Conservation (phyloP, 2,329 filamentous ascomycete species). For the Cryphonectria nitschkei region DNA sequence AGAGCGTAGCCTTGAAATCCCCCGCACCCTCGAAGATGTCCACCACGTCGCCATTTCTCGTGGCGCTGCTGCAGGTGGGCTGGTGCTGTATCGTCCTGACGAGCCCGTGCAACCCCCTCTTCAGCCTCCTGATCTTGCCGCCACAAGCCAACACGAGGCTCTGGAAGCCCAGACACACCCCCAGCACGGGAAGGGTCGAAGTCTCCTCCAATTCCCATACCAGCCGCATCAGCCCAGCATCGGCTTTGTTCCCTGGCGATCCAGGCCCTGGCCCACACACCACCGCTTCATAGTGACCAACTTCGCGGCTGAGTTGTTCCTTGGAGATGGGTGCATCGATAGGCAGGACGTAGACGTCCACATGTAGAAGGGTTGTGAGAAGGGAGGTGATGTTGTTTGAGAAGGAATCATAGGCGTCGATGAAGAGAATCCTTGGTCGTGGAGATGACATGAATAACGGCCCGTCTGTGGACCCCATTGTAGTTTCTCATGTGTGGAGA, state of each 20-base stretch:
- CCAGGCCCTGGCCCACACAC: constrained; percentile 92
- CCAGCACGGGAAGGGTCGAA: constrained; percentile 74
- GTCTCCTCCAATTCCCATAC: constrained; percentile 71
- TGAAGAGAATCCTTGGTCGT: constrained; percentile 68
- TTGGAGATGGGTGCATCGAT: constrained; percentile 66
- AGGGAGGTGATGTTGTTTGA: constrained; percentile 91
- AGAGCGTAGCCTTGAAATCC: constrained; percentile 72
- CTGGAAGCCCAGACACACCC: constrained; percentile 89
- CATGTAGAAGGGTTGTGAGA: constrained; percentile 69
- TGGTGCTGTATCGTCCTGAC: constrained; percentile 68
- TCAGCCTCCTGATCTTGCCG: constrained; percentile 65
- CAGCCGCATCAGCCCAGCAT: constrained; percentile 79
- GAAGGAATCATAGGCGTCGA: constrained; percentile 97
- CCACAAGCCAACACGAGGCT: constrained; percentile 73
- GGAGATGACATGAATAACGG: constrained; percentile 7
- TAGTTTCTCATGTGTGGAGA: not conserved
- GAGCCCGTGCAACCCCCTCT: constrained; percentile 81
- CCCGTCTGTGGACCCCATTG: constrained; percentile 25
- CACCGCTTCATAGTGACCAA: constrained; percentile 75
- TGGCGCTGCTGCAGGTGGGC: constrained; percentile 23
- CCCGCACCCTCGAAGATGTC: constrained; percentile 70
- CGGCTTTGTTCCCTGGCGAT: constrained; percentile 69
- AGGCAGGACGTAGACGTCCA: constrained; percentile 70
- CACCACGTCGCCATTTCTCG: constrained; percentile 28
- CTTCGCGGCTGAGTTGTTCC: constrained; percentile 51